phyloP scores from a whole-genome alignment of 148 eudicot genomes.

The Spergularia marina region DNA sequence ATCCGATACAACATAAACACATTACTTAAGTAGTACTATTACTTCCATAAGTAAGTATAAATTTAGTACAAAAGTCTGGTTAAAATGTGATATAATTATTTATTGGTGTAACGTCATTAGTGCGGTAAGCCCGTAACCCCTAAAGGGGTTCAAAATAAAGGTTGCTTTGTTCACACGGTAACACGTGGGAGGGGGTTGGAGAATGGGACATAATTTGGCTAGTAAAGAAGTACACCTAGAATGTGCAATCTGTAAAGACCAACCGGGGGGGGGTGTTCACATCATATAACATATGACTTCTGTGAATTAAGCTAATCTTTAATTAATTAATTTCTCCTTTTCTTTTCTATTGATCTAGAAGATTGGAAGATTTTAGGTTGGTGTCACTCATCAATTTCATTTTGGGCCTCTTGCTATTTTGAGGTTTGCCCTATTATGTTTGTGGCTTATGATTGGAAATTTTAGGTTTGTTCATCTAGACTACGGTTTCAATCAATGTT shows the following conservation, averaged over 20 bases:
- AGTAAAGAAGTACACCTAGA: constrained; percentile 15
- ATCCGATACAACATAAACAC: no score
- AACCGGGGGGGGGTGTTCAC: constrained; percentile 12
- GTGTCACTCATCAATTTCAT: neutral
- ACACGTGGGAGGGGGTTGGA: constrained; percentile 21
- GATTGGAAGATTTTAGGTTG: neutral
- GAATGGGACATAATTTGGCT: constrained; percentile 16
- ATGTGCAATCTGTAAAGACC: constrained; percentile 24
- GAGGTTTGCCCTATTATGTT: neutral
- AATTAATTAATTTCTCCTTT: no score
- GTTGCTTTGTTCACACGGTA: constrained; percentile 22
- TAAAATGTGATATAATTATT: no score
- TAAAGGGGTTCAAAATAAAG: neutral
- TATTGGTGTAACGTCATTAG: no score
- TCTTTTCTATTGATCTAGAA: constrained; percentile 16
- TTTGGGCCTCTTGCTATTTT: constrained; percentile 19
- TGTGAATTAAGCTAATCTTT: neutral
- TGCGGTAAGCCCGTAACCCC: no score
- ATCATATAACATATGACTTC: constrained; percentile 15
- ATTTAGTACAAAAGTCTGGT: no score
- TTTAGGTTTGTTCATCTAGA: neutral
- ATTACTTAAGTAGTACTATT: no score
- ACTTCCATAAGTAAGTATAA: no score
- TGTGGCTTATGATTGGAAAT: no score
- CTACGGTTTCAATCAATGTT: neutral